phyloP scores from a whole-genome alignment of 306 rosid species.

The Hippophae rhamnoides region DNA sequence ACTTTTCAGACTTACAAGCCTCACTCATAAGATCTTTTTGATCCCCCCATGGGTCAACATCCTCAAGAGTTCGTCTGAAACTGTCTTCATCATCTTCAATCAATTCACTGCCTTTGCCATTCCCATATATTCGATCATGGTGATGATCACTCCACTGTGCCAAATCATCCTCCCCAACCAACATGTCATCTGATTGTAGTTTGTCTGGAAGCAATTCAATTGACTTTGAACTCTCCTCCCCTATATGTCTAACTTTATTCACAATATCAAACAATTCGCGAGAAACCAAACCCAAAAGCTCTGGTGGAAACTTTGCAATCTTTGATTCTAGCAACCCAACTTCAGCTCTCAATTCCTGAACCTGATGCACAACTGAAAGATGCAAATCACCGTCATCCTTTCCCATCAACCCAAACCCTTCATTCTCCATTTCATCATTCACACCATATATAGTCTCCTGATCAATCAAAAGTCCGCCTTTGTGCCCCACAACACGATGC shows the following conservation, averaged over 20 bases:
- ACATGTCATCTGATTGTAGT: slow-evolving; percentile 58
- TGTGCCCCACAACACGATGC: slow-evolving; percentile 90
- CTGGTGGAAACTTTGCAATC: slow-evolving; percentile 50
- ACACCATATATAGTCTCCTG: slow-evolving; percentile 86
- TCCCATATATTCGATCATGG: slow-evolving; percentile 66
- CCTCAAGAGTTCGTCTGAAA: slow-evolving; percentile 74
- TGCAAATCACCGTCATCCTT: slow-evolving; percentile 82
- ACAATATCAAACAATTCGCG: slow-evolving; percentile 66
- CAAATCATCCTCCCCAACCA: slow-evolving; percentile 88
- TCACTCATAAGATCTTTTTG: slow-evolving; percentile 66
- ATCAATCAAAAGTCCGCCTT: slow-evolving; percentile 73
- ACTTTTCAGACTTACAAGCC: slow-evolving; percentile 83
- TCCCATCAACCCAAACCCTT: slow-evolving; percentile 71
- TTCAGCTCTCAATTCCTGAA: slow-evolving; percentile 78
- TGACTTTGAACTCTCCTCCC: slow-evolving; percentile 55
- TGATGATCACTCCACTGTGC: slow-evolving; percentile 90
- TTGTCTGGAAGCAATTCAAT: slow-evolving; percentile 56
- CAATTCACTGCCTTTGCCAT: slow-evolving; percentile 80
- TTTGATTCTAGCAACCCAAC: slow-evolving; percentile 70
- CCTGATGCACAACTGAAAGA: slow-evolving; percentile 71
- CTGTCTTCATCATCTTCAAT: slow-evolving; percentile 92
- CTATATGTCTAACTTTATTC: slow-evolving; percentile 58
- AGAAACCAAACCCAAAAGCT: slow-evolving; percentile 65
- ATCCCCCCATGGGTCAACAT: slow-evolving; percentile 85
- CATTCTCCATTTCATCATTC: slow-evolving; percentile 79